Conservation (phyloP, 179 eudicot genomes). For the Gypsophila paniculata region DNA sequence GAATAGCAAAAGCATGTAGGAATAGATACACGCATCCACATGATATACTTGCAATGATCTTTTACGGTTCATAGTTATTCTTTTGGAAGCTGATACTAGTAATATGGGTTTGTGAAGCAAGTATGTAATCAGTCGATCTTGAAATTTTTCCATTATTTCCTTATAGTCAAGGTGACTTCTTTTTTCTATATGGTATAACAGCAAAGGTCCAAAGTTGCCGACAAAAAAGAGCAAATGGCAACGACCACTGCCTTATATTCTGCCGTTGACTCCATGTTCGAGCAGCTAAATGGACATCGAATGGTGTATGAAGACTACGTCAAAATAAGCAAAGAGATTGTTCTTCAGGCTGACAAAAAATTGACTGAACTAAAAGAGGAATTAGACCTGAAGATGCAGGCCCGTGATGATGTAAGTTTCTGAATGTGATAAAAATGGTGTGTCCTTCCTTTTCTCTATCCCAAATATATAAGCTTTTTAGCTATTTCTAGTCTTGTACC, state of each 20-base stretch:
- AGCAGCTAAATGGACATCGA: conserved; percentile 82
- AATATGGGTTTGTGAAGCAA: conserved; percentile 1
- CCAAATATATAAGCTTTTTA: conserved; percentile 19
- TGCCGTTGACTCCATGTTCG: conserved; percentile 57
- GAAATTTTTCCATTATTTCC: background rate
- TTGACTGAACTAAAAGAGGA: conserved; percentile 64
- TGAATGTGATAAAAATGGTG: too few species aligned
- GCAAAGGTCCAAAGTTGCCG: conserved; percentile 61
- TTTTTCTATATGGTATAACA: conserved; percentile 30
- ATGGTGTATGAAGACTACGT: conserved; percentile 71
- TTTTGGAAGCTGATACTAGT: conserved; percentile 1
- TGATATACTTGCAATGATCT: background rate
- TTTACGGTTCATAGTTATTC: background rate
- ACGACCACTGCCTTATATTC: conserved; percentile 42
- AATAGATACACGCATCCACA: background rate
- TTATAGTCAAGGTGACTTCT: background rate
- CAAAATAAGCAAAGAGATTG: conserved; percentile 53
- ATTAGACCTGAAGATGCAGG: conserved; percentile 65
- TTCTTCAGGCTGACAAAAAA: conserved; percentile 67
- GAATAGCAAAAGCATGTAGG: background rate
- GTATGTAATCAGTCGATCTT: background rate
- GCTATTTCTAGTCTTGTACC: conserved; percentile 5
- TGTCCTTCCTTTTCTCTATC: too few species aligned
- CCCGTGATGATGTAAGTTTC: conserved; percentile 85
- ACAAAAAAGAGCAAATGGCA: conserved; percentile 49